These are phyloP conservation scores for Tetragonia tetragonoides DNA, from an alignment of 148 eudicot genomes.

Conservation along the genomic window DNA sequence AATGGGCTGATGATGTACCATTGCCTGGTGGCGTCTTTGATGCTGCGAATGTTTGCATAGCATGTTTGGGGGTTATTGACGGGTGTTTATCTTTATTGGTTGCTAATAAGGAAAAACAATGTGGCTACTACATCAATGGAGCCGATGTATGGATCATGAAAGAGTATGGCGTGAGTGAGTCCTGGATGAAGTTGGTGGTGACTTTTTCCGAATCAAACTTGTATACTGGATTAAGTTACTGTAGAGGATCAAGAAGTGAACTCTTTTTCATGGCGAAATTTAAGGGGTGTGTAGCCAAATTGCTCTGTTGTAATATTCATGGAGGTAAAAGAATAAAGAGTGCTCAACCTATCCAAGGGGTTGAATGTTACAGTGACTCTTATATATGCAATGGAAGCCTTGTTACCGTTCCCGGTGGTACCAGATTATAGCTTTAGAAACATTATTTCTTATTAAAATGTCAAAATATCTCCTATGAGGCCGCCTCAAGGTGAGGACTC, in stretches of 20 bases:
- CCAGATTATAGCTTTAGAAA: too few species aligned
- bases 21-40: neutral
- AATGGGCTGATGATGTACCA: constrained; percentile 3
- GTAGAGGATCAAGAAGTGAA: neutral
- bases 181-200: constrained; percentile 19
- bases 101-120: neutral
- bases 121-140: too few species aligned
- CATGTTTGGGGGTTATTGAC: neutral
- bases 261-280: neutral
- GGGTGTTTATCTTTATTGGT: constrained; percentile 13
- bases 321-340: too few species aligned
- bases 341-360: neutral
- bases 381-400: neutral
- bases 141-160: constrained; percentile 27
- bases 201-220: neutral
- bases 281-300: too few species aligned
- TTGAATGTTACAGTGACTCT: neutral
- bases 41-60: neutral
- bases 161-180: constrained; percentile 22
- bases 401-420: neutral
- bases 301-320: too few species aligned
- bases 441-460: too few species aligned
- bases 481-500: too few species aligned
- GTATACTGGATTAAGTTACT: neutral
- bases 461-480: too few species aligned